phyloP scores from a whole-genome alignment of 106 monocot genomes.

The Phalaenopsis equestris region DNA sequence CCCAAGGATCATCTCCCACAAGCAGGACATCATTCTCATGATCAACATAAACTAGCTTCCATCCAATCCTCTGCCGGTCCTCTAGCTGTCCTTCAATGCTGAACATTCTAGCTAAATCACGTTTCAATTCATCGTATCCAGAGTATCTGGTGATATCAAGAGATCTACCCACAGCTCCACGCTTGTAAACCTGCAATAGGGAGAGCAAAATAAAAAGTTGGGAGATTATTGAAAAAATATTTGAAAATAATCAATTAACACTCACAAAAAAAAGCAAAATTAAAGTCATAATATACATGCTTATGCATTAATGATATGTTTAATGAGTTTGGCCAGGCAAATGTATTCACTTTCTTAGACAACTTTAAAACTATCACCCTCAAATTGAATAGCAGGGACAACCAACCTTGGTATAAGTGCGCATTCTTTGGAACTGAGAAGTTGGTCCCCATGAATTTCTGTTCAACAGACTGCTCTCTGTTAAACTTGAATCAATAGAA shows the following conservation, averaged over 20 bases:
- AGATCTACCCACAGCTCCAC: constrained; percentile 91
- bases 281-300: too few relatives aligned
- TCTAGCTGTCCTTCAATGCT: constrained; percentile 90
- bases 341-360: not conserved
- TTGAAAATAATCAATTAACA: not conserved
- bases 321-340: not conserved
- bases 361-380: not conserved
- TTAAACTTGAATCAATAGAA: constrained; percentile 65
- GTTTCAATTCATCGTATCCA: constrained; percentile 84
- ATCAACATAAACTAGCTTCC: constrained; percentile 98
- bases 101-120: constrained; percentile 94
- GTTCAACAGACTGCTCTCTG: constrained; percentile 63
- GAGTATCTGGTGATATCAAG: constrained; percentile 78
- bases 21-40: constrained; percentile 86
- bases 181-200: constrained; percentile 65
- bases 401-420: constrained; percentile 88
- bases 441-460: constrained; percentile 62
- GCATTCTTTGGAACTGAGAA: constrained; percentile 52
- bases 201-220: not conserved
- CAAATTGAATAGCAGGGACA: not conserved
- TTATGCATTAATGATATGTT: not conserved
- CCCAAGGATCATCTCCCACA: constrained; percentile 98
- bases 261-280: not conserved
- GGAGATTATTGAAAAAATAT: not conserved
- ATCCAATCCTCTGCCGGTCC: constrained; percentile 75